Evolutionary conservation across 1,139 yeast species (phyloP).

Genomic region (Suzukiozyma palmioleophila): DNA sequence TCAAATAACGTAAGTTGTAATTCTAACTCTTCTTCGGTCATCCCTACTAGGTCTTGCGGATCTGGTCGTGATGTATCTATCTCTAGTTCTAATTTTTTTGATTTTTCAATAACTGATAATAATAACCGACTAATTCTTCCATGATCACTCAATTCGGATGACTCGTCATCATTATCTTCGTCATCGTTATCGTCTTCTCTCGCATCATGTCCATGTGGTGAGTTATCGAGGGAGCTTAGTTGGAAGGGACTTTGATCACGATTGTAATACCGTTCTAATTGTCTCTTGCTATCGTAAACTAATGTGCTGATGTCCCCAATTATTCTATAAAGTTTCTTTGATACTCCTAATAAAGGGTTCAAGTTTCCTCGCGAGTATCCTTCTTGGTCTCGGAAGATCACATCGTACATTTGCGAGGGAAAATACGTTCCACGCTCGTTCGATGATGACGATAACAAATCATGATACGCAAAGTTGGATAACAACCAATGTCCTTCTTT

Average conservation of each 20-base stretch:
- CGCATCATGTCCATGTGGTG: neutral
- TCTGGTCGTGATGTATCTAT: constrained; percentile 56
- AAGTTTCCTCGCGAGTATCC: constrained; percentile 36
- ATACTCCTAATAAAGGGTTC: constrained; percentile 71
- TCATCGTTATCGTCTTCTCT: constrained; percentile 5
- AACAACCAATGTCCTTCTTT: constrained; percentile 69
- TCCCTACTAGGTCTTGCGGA: constrained; percentile 40
- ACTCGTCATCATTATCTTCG: constrained; percentile 11
- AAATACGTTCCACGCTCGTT: constrained; percentile 56
- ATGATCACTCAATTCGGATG: constrained; percentile 25
- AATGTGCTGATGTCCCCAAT: constrained; percentile 68
- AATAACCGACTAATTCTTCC: constrained; percentile 20
- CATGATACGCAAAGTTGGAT: constrained; percentile 82
- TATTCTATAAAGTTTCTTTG: constrained; percentile 59
- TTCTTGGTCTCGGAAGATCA: constrained; percentile 39
- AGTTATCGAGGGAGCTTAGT: neutral
- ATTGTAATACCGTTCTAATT: constrained; percentile 15
- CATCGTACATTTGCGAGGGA: constrained; percentile 52
- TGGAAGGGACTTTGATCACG: constrained; percentile 7
- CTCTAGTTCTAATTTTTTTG: constrained; percentile 43
- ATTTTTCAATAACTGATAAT: constrained; percentile 26
- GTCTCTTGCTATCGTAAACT: constrained; percentile 46
- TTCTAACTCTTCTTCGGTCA: constrained; percentile 54
- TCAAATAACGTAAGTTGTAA: constrained; percentile 69
- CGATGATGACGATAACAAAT: constrained; percentile 60